Evolutionary conservation across 306 rosid genomes (phyloP).

Genomic region (Vigna radiata): DNA sequence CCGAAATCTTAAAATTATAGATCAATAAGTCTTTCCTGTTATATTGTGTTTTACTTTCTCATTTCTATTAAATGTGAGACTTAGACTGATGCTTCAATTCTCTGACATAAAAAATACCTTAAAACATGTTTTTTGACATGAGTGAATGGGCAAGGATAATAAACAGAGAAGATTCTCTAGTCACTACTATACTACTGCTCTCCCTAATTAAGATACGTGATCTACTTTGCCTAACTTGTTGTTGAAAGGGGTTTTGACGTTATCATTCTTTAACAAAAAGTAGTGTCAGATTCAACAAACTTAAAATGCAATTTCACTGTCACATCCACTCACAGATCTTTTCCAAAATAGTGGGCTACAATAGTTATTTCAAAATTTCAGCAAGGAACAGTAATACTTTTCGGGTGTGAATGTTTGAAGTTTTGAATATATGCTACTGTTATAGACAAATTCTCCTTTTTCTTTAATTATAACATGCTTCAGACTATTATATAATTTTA

Average conservation of each 20-base stretch:
- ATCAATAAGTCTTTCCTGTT: no score
- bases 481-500: no score
- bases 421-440: not conserved
- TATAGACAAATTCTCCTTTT: not conserved
- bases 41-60: no score
- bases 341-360: not conserved
- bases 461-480: not conserved
- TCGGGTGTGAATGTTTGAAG: no score
- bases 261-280: conserved; percentile 6
- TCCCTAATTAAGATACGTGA: conserved; percentile 27
- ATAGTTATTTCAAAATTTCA: conserved; percentile 6
- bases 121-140: conserved; percentile 13
- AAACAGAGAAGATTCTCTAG: conserved; percentile 24
- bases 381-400: not conserved
- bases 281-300: not conserved
- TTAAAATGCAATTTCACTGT: conserved; percentile 24
- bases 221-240: conserved; percentile 38
- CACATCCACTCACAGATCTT: not conserved
- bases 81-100: no score
- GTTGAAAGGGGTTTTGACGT: conserved; percentile 14
- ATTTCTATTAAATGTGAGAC: no score
- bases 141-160: conserved; percentile 28
- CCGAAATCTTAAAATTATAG: no score
- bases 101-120: no score
- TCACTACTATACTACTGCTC: not conserved